Evolutionary conservation across 2,329 filamentous ascomycete species (phyloP), one percentile per base, ranked within the genome.

Genomic region (Alternaria gansuensis): DNA sequence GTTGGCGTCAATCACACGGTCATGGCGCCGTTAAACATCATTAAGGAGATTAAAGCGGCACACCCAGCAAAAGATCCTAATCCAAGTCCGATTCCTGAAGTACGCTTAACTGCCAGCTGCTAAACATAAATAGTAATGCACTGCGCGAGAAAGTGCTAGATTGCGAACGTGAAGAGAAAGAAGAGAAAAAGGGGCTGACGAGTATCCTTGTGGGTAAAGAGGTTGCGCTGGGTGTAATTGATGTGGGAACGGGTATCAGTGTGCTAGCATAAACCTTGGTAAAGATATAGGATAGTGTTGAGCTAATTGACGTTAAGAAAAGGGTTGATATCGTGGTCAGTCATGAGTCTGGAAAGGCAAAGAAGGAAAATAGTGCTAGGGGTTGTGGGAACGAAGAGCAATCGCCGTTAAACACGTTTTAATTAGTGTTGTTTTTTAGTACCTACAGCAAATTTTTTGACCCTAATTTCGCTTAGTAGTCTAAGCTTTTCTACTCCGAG

Each of bases 141-240:
- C 17, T 60, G 21, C 14, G 53, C 17, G 49, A 29, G 36, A 39
- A 31, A 39, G 58, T 57, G 21, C 28, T 60, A 26, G 49, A 45
- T 23, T n/a, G 29, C 2, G 52, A 60, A 17, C 41, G 53, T 14
- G 23, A 29, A 6, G 58, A 43, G 1, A 23, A 29, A 36, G 39
- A 54, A 4, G 53, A 60, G 36, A 60, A 51, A 43, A 36, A 57
- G 40, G 57, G 58, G 58, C 23, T 57, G 13, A 40, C 57, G 31
- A 24, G 37, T 17, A 53, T 56, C 4, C 28, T 60, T 10, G 41
- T 60, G 48, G 26, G 26, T 8, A 28, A 28, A 28, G 26, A 28
- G 26, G 26, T 28, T 28, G 26, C 26, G 5, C 26, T 13, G 9
- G 17, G 4, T 23, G 39, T 21, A 11, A 41, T 10, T 23, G 21